phyloP scores from a whole-genome alignment of 352 stramenopile genomes.

The Globisporangium rhizosaccharum region DNA sequence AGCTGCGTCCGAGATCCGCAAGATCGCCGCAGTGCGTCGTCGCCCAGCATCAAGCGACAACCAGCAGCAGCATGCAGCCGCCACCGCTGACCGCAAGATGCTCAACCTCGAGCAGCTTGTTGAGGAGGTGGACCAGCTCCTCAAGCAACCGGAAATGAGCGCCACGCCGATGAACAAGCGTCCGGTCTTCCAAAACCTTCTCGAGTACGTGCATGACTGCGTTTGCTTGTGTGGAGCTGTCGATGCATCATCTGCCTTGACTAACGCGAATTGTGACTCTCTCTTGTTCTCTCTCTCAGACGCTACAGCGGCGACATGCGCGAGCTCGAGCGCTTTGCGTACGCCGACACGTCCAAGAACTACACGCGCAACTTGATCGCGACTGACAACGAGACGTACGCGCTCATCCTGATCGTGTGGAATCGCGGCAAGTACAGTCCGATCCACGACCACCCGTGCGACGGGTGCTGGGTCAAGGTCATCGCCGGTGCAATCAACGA shows the following conservation, averaged over 20 bases:
- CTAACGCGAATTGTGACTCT: neutral
- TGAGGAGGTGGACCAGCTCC: constrained; percentile 31
- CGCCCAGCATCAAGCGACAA: constrained; percentile 4
- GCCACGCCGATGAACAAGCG: constrained; percentile 34
- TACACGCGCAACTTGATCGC: constrained; percentile 90
- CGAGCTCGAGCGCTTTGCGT: constrained; percentile 58
- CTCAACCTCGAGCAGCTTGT: constrained; percentile 37
- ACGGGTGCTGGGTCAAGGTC: constrained; percentile 81
- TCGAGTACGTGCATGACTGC: constrained; percentile 25
- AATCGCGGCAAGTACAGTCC: constrained; percentile 72
- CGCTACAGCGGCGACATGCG: constrained; percentile 37
- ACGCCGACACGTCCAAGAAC: constrained; percentile 64
- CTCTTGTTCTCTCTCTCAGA: constrained; percentile 8
- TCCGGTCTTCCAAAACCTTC: constrained; percentile 24
- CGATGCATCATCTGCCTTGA: neutral
- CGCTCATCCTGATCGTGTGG: constrained; percentile 92
- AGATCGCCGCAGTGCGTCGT: constrained; percentile 5
- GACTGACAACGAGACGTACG: constrained; percentile 87
- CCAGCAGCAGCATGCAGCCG: neutral
- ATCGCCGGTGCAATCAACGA: constrained; percentile 65
- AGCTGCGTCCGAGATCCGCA: constrained; percentile 11
- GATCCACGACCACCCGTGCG: constrained; percentile 87
- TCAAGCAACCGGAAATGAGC: constrained; percentile 24
- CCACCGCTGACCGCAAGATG: constrained; percentile 1
- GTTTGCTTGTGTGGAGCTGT: neutral